Conservation (phyloP, 1,139 yeast genomes). For the Kluyveromyces marxianus region DNA sequence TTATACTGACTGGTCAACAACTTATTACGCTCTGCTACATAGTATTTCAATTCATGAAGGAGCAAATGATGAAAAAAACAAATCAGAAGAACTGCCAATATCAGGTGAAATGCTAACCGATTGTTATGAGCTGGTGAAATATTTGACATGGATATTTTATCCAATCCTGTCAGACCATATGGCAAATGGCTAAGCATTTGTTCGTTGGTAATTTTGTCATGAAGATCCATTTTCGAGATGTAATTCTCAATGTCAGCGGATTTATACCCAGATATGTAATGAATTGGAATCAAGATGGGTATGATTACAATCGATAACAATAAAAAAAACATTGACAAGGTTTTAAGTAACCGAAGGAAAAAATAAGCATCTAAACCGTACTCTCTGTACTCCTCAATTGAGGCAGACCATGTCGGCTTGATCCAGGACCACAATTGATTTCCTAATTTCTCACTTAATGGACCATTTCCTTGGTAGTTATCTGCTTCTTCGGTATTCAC, state of each 20-base stretch:
- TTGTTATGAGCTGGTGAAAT: slow-evolving; percentile 42
- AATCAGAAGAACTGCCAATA: slow-evolving; percentile 45
- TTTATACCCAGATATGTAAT: slow-evolving; percentile 38
- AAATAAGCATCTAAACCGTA: slow-evolving; percentile 63
- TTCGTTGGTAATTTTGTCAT: slow-evolving; percentile 1
- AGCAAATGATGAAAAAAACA: slow-evolving; percentile 47
- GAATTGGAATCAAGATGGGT: slow-evolving; percentile 50
- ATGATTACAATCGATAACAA: slow-evolving; percentile 45
- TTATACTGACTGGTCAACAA: slow-evolving; percentile 30
- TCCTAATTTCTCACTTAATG: slow-evolving; percentile 21
- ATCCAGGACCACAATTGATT: slow-evolving; percentile 45
- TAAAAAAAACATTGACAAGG: slow-evolving; percentile 42
- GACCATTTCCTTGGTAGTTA: not conserved
- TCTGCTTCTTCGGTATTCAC: not conserved
- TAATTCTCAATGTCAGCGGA: slow-evolving; percentile 14
- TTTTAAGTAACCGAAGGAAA: slow-evolving; percentile 46
- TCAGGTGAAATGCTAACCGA: slow-evolving; percentile 46
- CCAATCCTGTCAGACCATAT: slow-evolving; percentile 38
- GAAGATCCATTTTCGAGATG: slow-evolving; percentile 15
- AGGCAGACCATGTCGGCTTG: slow-evolving; percentile 34
- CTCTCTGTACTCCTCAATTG: slow-evolving; percentile 38
- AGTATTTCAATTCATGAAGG: slow-evolving; percentile 42
- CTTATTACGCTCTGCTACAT: slow-evolving; percentile 35
- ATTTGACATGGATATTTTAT: slow-evolving; percentile 54
- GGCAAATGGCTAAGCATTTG: slow-evolving; percentile 27